A percentile compares a stretch with the other conserved stretches of the same genome.
Conservation (phyloP, 768 basidiomycete species). For the Phallus indusiatus region DNA sequence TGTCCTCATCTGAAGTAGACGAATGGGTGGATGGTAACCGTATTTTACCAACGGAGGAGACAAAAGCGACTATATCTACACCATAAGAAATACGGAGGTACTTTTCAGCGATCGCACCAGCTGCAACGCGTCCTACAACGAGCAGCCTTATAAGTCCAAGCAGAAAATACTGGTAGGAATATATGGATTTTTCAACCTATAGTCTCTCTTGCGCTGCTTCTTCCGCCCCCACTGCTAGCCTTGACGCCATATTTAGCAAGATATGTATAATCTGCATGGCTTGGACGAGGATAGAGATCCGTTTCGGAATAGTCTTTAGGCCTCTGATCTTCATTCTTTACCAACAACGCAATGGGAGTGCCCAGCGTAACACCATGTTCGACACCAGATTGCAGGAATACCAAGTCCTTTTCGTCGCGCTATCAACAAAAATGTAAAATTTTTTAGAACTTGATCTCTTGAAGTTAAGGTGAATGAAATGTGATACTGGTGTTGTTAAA, state of each 20-base stretch:
- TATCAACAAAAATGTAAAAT: conserved; percentile 20
- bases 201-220: conserved; percentile 93
- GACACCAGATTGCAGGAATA: conserved; percentile 86
- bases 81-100: conserved; percentile 83
- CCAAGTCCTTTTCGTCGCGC: conserved; percentile 94
- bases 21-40: conserved; percentile 53
- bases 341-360: conserved; percentile 93
- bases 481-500: conserved; percentile 85
- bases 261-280: conserved; percentile 97
- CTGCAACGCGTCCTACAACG: conserved; percentile 78
- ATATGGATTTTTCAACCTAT: conserved; percentile 51
- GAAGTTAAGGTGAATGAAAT: conserved; percentile 1
- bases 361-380: conserved; percentile 94
- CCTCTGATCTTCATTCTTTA: conserved; percentile 96
- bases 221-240: conserved; percentile 92
- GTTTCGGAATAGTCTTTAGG: conserved; percentile 99
- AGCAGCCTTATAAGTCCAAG: neutral
- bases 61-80: conserved; percentile 94
- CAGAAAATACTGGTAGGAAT: neutral
- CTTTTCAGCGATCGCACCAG: conserved; percentile 95
- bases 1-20: conserved; percentile 35
- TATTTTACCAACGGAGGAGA: conserved; percentile 91
- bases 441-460: neutral
- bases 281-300: conserved; percentile 92
- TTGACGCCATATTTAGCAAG: conserved; percentile 96